These are phyloP conservation scores for Fusarium stilboides DNA, from an alignment of 2,329 filamentous ascomycete genomes.

Conservation along the genomic window DNA sequence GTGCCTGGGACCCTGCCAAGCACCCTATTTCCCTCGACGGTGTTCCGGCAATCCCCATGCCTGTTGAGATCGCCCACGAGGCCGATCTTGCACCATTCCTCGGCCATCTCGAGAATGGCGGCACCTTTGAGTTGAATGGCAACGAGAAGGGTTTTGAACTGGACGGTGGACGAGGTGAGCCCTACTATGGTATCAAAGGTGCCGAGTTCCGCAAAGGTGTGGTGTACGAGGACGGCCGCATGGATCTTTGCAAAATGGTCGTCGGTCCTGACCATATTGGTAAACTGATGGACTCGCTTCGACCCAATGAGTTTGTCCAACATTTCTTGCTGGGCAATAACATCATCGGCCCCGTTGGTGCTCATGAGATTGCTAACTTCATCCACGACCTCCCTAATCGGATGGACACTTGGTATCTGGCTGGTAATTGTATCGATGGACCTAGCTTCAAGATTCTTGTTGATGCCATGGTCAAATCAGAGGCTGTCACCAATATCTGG, in stretches of 20 bases:
- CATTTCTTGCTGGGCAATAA: conserved; percentile 71
- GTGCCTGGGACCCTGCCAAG: conserved; percentile 53
- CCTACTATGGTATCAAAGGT: conserved; percentile 54
- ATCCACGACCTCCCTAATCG: conserved; percentile 61
- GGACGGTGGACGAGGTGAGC: conserved; percentile 56
- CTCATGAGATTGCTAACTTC: conserved; percentile 62
- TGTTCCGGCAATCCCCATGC: conserved; percentile 54
- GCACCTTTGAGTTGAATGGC: conserved; percentile 49
- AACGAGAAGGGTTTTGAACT: conserved; percentile 50
- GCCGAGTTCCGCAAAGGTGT: conserved; percentile 58
- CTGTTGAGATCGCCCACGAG: conserved; percentile 51
- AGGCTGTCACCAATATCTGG: conserved; percentile 66
- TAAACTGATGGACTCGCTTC: conserved; percentile 64
- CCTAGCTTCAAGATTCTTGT: conserved; percentile 60
- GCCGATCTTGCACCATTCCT: conserved; percentile 55
- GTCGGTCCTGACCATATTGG: conserved; percentile 67
- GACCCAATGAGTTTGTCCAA: conserved; percentile 62
- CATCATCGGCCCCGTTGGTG: conserved; percentile 66
- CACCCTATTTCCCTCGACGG: conserved; percentile 53
- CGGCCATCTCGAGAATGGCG: conserved; percentile 51
- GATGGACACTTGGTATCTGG: conserved; percentile 70
- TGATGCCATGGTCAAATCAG: conserved; percentile 61
- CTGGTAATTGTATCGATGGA: conserved; percentile 67
- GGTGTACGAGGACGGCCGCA: conserved; percentile 66
- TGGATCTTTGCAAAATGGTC: conserved; percentile 71